These are phyloP conservation scores for Candolleomyces aberdarensis DNA, from an alignment of 768 basidiomycete species.

Conservation along the genomic window DNA sequence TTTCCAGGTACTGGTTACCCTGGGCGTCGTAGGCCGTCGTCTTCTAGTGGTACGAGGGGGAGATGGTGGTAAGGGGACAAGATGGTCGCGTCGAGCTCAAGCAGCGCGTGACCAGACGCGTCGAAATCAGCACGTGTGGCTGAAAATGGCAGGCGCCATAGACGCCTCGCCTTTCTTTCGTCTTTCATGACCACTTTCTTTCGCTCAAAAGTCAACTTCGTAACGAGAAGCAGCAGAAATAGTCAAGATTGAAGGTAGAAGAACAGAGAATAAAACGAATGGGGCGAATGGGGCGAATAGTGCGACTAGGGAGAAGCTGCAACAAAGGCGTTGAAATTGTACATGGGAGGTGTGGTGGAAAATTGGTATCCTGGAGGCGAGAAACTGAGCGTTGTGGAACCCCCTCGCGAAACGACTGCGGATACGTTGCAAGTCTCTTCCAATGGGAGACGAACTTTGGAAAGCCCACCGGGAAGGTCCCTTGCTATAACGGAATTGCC, in stretches of 20 bases:
- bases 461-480: conserved; percentile 39
- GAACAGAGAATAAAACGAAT: neutral
- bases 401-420: conserved; percentile 28
- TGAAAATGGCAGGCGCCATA: neutral
- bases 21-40: neutral
- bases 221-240: neutral
- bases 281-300: neutral
- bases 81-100: neutral
- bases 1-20: neutral
- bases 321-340: conserved; percentile 67
- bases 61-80: neutral
- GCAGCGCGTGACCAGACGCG: neutral
- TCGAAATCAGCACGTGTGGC: neutral
- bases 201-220: neutral
- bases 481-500: conserved; percentile 23
- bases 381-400: conserved; percentile 31
- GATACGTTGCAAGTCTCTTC: conserved; percentile 16
- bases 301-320: conserved; percentile 24
- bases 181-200: neutral
- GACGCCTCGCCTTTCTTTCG: neutral
- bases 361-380: conserved; percentile 43
- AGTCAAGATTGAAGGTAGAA: neutral
- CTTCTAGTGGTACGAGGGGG: neutral
- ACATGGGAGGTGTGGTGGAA: conserved; percentile 36
- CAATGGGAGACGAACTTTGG: conserved; percentile 46